Evolutionary conservation across 2,329 filamentous ascomycete species (phyloP).

Genomic region (Thelonectria rubi): DNA sequence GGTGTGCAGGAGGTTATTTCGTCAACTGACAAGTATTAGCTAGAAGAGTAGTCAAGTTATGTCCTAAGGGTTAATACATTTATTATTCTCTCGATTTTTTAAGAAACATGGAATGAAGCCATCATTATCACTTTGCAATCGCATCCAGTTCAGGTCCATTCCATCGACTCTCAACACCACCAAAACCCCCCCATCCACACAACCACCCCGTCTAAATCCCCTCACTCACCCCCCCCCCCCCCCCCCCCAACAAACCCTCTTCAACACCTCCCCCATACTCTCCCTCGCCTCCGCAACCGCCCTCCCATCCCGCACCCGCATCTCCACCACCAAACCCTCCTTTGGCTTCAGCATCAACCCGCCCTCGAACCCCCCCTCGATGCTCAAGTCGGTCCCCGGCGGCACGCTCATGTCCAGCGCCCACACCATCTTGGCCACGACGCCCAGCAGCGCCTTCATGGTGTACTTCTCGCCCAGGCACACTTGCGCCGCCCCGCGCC

Average conservation of each 20-base stretch:
- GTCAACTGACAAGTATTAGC: too few species aligned
- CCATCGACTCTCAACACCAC: too few species aligned
- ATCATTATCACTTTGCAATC: too few species aligned
- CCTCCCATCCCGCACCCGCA: slow-evolving; percentile 15
- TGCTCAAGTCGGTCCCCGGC: slow-evolving; percentile 35
- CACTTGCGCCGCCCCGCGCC: slow-evolving; percentile 58
- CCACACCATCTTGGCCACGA: slow-evolving; percentile 57
- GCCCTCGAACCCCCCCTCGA: slow-evolving; percentile 40
- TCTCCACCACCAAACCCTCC: slow-evolving; percentile 19
- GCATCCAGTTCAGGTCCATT: too few species aligned
- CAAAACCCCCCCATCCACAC: too few species aligned
- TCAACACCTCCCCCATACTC: slow-evolving; percentile 22
- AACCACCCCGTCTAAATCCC: not conserved
- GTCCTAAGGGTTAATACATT: too few species aligned
- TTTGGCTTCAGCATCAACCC: slow-evolving; percentile 34
- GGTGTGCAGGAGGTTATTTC: too few species aligned
- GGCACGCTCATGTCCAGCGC: slow-evolving; percentile 51
- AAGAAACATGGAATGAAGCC: too few species aligned
- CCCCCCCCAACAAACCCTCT: slow-evolving; percentile 11
- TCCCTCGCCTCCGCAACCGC: slow-evolving; percentile 15
- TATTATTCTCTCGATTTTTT: too few species aligned
- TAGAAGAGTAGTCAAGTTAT: too few species aligned
- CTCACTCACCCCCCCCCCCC: not conserved
- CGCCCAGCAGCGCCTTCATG: slow-evolving; percentile 53
- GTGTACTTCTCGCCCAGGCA: slow-evolving; percentile 60